A percentile compares a stretch with the other conserved stretches of the same genome.
These are phyloP conservation scores for Rhinocladiella mackenziei DNA, from an alignment of 2,329 filamentous ascomycete species.

Conservation along the genomic window DNA sequence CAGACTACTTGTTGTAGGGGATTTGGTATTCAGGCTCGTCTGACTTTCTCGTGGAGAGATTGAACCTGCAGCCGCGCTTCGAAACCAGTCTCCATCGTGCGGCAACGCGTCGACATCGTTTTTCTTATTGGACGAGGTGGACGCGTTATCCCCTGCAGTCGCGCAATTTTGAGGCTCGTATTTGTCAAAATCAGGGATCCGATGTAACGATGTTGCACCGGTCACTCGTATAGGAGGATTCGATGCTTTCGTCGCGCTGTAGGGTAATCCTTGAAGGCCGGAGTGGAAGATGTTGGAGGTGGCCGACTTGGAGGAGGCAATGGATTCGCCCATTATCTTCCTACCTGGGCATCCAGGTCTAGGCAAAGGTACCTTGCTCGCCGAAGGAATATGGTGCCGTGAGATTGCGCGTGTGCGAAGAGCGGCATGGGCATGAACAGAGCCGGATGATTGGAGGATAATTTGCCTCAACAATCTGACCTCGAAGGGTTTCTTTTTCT, in stretches of 20 bases:
- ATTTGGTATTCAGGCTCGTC: constrained; percentile 20
- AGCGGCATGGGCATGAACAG: constrained; percentile 11
- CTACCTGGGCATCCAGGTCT: constrained; percentile 4
- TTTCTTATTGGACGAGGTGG: constrained; percentile 22
- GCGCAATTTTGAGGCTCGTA: constrained; percentile 11
- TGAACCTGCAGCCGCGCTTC: constrained; percentile 11
- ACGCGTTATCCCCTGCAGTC: constrained; percentile 21
- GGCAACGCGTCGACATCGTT: constrained; percentile 16
- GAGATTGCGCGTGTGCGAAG: constrained; percentile 5
- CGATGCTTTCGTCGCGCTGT: constrained; percentile 18
- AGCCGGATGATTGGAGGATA: constrained; percentile 8
- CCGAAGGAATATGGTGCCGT: not conserved
- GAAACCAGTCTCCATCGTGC: constrained; percentile 17
- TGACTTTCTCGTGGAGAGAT: constrained; percentile 23
- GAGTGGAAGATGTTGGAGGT: constrained; percentile 17
- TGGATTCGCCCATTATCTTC: constrained; percentile 16
- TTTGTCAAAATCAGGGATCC: constrained; percentile 12
- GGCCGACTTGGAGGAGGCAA: constrained; percentile 11
- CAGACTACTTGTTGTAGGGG: constrained; percentile 22
- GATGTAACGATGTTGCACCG: constrained; percentile 17
- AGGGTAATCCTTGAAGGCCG: constrained; percentile 21
- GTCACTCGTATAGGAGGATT: constrained; percentile 16
- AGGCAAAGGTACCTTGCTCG: constrained; percentile 1
- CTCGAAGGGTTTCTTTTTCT: not conserved
- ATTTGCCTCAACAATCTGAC: too few species aligned